phyloP scores from a whole-genome alignment of 192 early-diverging fungal genomes.

The Coemansia aciculifera region DNA sequence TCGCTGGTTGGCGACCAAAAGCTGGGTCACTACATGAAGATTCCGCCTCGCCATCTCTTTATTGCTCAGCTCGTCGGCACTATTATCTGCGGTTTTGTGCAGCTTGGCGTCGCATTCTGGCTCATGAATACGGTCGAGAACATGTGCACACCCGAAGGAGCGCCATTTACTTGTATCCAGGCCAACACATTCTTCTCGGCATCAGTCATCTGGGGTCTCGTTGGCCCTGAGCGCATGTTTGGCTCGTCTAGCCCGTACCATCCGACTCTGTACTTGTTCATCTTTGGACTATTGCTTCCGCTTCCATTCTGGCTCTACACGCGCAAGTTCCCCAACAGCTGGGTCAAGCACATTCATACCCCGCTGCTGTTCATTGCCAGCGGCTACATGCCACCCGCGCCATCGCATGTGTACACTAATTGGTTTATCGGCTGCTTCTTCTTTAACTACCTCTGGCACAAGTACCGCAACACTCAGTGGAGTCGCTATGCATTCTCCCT shows the following conservation, averaged over 20 bases:
- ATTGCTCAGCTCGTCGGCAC: slow-evolving; percentile 76
- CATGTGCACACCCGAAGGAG: slow-evolving; percentile 61
- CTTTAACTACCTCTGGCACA: slow-evolving; percentile 71
- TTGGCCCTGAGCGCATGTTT: slow-evolving; percentile 72
- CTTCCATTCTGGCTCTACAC: slow-evolving; percentile 69
- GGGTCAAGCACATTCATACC: slow-evolving; percentile 66
- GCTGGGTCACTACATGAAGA: slow-evolving; percentile 80
- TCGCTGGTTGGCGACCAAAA: slow-evolving; percentile 68
- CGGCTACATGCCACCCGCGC: slow-evolving; percentile 64
- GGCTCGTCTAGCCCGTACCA: slow-evolving; percentile 61
- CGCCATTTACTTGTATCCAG: slow-evolving; percentile 67
- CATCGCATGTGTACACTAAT: slow-evolving; percentile 53
- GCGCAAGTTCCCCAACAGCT: slow-evolving; percentile 61
- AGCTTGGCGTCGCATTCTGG: slow-evolving; percentile 68
- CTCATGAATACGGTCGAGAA: slow-evolving; percentile 60
- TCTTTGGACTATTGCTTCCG: slow-evolving; percentile 69
- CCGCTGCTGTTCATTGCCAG: slow-evolving; percentile 67
- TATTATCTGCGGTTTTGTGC: slow-evolving; percentile 66
- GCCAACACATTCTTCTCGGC: slow-evolving; percentile 67
- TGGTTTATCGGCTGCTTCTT: slow-evolving; percentile 64
- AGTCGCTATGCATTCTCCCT: slow-evolving; percentile 60
- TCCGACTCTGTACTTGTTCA: slow-evolving; percentile 50
- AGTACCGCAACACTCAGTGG: slow-evolving; percentile 65
- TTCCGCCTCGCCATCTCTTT: slow-evolving; percentile 80
- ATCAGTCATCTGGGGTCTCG: slow-evolving; percentile 78